A percentile compares a stretch with the other conserved stretches of the same genome.
Evolutionary conservation across 2,329 filamentous ascomycete genomes (phyloP).

Genomic region (Colletotrichum musae): DNA sequence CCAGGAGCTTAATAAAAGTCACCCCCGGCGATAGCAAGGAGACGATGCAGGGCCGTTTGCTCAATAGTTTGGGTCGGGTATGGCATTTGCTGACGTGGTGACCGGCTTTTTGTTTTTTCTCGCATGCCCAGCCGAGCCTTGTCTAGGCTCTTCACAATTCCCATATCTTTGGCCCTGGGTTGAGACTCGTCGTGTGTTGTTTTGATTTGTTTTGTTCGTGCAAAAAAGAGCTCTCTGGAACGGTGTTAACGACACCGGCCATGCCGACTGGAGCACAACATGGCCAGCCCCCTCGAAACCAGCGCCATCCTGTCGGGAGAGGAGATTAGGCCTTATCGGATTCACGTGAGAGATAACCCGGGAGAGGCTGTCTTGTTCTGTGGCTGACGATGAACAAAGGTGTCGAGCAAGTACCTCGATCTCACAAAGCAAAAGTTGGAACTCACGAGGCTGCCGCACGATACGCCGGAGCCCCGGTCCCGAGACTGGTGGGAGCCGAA

Average conservation of each 20-base stretch:
- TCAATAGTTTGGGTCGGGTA: constrained; percentile 11
- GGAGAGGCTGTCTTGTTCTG: background rate
- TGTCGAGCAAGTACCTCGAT: constrained; percentile 77
- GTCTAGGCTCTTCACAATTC: too few species aligned
- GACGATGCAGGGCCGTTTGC: constrained; percentile 19
- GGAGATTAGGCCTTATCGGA: constrained; percentile 68
- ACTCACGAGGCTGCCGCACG: constrained; percentile 75
- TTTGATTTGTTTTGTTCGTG: background rate
- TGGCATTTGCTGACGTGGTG: constrained; percentile 27
- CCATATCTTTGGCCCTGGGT: background rate
- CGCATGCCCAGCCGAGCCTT: background rate
- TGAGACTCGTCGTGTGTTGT: background rate
- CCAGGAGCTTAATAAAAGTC: constrained; percentile 21
- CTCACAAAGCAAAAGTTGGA: constrained; percentile 78
- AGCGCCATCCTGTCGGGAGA: constrained; percentile 48
- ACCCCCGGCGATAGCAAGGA: constrained; percentile 28
- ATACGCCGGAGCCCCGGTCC: constrained; percentile 62
- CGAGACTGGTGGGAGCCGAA: constrained; percentile 73
- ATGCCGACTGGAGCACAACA: constrained; percentile 14
- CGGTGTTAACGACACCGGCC: background rate
- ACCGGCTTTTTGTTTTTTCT: background rate
- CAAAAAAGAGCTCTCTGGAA: background rate
- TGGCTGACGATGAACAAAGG: constrained; percentile 48
- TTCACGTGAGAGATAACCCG: constrained; percentile 63
- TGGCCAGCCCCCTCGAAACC: constrained; percentile 22